Base-by-base conservation (phyloP, 768 basidiomycete genomes). In the Rhodotorula babjevae region DNA sequence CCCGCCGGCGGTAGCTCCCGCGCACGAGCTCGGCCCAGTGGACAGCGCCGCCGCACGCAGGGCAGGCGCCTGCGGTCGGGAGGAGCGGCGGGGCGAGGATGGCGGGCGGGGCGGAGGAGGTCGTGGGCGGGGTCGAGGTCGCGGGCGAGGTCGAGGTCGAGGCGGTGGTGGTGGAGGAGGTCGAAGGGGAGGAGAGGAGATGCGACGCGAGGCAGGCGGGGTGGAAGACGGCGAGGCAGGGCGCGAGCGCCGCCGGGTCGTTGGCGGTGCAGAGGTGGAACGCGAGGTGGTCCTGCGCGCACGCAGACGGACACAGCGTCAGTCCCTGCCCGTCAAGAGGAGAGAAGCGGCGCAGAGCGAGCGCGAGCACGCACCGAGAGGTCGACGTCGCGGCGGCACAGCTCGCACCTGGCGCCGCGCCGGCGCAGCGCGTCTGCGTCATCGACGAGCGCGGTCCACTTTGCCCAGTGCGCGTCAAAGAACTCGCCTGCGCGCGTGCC, bases 1-100 rank as follows among this genome's bases (percentile, higher is more conserved):
- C 80, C 59, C 75, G 69, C 0, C 82, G 76, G 3, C 78, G 77
- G 57, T 80, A 82, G 33, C 69, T 76, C 0, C 78, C 78, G 29
- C 82, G 69, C n/a, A 83, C 79, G 53, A 82, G 71, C 60, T 82
- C 74, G 27, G 77, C 78, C 82, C 82, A 83, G 44, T 77, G 68
- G 2, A 79, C 29, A 2, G 49, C 16, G 0, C 36, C 47, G 0
- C 42, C 21, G 62, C 82, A 82, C 5, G 68, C 40, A 0, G 82
- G 82, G 68, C 82, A 83, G 2, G 47, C 0, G 5, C 81, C 81
- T 7, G 27, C 25, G 16, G 72, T 71, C 0, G 82, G 82, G 1
- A 83, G 70, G 12, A 83, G 56, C 11, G 72, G 74, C 18, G 59
- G 29, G 6, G 64, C 9, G 46, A 46, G 12, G 53, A 40, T 1